Conservation (phyloP, 768 basidiomycete genomes). For the Lyophyllum semitale region DNA sequence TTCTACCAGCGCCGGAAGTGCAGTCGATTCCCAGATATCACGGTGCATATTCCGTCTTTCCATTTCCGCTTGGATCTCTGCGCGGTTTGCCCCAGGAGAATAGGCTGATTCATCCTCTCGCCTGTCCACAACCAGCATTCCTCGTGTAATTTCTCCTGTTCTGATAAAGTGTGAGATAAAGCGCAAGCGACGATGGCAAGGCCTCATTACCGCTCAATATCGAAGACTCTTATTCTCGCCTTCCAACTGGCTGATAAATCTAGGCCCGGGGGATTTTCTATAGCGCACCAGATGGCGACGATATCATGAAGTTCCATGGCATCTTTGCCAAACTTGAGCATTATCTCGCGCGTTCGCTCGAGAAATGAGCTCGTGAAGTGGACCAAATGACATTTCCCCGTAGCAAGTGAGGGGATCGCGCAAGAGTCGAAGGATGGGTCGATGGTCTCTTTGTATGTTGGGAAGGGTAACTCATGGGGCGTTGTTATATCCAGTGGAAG, state of each 20-base stretch:
- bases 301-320: constrained; percentile 92
- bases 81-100: constrained; percentile 65
- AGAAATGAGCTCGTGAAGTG: constrained; percentile 85
- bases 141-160: constrained; percentile 76
- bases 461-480: constrained; percentile 76
- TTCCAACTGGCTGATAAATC: constrained; percentile 56
- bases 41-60: constrained; percentile 35
- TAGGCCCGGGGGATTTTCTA: constrained; percentile 60
- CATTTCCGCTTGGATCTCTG: constrained; percentile 57
- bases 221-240: constrained; percentile 52
- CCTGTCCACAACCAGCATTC: constrained; percentile 86
- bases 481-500: constrained; percentile 85
- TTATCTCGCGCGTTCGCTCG: constrained; percentile 71
- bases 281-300: constrained; percentile 85
- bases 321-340: constrained; percentile 81
- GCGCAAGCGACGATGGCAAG: background rate
- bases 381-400: constrained; percentile 56
- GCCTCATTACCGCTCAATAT: constrained; percentile 62
- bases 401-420: constrained; percentile 43
- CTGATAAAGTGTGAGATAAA: constrained; percentile 25
- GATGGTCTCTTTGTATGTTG: constrained; percentile 54
- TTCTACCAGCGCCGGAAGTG: constrained; percentile 56
- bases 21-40: constrained; percentile 48
- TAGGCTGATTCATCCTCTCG: constrained; percentile 67
- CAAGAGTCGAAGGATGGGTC: constrained; percentile 63